Conservation (phyloP, 2,329 filamentous ascomycete species). For the Colletotrichum viniferum region DNA sequence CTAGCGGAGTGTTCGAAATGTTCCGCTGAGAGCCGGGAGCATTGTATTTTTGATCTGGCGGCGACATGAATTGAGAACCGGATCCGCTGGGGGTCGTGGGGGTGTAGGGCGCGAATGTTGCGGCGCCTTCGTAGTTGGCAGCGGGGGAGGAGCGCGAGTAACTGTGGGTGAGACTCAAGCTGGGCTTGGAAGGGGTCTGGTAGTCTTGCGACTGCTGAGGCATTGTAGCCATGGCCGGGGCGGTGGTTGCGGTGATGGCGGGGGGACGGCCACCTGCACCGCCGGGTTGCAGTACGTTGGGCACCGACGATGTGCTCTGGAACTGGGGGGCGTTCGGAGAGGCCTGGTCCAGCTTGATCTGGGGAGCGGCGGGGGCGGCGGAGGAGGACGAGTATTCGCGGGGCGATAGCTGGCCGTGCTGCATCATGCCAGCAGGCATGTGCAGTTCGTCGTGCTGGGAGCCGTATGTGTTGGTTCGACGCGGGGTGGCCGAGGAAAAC, state of each 20-base stretch:
- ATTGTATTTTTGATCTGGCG: slow-evolving; percentile 53
- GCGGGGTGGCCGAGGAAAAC: slow-evolving; percentile 36
- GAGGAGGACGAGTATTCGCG: slow-evolving; percentile 46
- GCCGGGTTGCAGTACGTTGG: slow-evolving; percentile 64
- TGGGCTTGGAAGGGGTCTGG: slow-evolving; percentile 68
- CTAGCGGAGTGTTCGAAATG: slow-evolving; percentile 84
- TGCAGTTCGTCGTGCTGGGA: slow-evolving; percentile 59
- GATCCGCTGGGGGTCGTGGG: slow-evolving; percentile 67
- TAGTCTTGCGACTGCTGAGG: slow-evolving; percentile 54
- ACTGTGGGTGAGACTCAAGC: slow-evolving; percentile 69
- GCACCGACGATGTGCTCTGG: slow-evolving; percentile 49
- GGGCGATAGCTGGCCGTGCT: slow-evolving; percentile 48
- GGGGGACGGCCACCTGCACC: slow-evolving; percentile 34
- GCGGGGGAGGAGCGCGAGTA: slow-evolving; percentile 88
- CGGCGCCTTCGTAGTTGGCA: slow-evolving; percentile 56
- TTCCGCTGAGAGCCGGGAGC: slow-evolving; percentile 63
- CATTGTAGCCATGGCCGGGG: slow-evolving; percentile 49
- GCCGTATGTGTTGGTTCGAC: slow-evolving; percentile 43
- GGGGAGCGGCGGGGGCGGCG: slow-evolving; percentile 40
- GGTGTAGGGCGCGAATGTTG: slow-evolving; percentile 58
- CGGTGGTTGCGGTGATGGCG: slow-evolving; percentile 46
- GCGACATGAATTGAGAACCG: slow-evolving; percentile 22
- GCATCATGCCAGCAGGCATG: slow-evolving; percentile 52
- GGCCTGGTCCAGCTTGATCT: slow-evolving; percentile 55
- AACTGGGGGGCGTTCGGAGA: slow-evolving; percentile 44